A percentile compares a stretch with the other conserved stretches of the same genome.
phyloP scores from a whole-genome alignment of 768 basidiomycete genomes.

The Mycena chlorophos region DNA sequence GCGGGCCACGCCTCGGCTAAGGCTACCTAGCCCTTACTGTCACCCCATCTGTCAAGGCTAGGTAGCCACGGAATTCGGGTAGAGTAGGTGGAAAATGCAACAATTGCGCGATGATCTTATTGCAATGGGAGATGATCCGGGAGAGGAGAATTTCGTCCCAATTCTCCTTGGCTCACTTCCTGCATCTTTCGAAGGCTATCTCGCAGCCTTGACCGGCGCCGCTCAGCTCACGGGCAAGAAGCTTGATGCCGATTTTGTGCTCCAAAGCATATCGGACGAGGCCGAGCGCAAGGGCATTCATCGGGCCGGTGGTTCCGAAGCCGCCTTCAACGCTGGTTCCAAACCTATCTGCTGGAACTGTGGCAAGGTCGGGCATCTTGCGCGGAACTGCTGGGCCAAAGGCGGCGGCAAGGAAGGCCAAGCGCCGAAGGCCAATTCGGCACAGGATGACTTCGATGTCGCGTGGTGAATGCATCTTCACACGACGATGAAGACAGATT shows the following conservation, averaged over 20 bases:
- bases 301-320: constrained; percentile 5
- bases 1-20: too few species aligned
- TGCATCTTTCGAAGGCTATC: constrained; percentile 21
- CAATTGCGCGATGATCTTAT: constrained; percentile 17
- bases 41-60: too few species aligned
- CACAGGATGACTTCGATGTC: too few species aligned
- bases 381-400: constrained; percentile 13
- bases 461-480: too few species aligned
- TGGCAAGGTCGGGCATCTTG: constrained; percentile 22
- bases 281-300: constrained; percentile 10
- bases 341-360: constrained; percentile 22
- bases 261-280: constrained; percentile 21
- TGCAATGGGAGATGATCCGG: constrained; percentile 22
- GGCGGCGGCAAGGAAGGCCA: constrained; percentile 23
- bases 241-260: constrained; percentile 20
- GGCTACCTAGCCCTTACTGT: too few species aligned
- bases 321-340: constrained; percentile 7
- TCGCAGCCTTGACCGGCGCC: constrained; percentile 23
- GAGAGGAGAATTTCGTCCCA: constrained; percentile 22
- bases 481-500: too few species aligned
- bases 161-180: constrained; percentile 29
- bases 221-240: constrained; percentile 8
- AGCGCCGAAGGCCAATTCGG: background rate
- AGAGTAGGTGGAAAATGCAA: too few species aligned
- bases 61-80: too few species aligned